Evolutionary conservation across 129 eudicot genomes (phyloP), one percentile per base, ranked within the genome.

Genomic region (Rutidosis leptorrhynchoides): DNA sequence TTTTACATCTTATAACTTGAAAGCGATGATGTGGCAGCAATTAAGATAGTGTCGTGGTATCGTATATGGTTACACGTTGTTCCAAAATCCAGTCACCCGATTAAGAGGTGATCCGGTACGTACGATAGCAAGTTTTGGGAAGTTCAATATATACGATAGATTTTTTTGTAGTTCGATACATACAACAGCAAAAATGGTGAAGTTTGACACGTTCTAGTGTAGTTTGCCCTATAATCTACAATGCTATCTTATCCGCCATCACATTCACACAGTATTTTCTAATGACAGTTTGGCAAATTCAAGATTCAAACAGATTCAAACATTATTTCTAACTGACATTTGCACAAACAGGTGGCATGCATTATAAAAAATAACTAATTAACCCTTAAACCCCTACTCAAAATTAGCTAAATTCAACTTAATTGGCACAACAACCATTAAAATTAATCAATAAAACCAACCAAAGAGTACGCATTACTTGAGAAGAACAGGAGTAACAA

Each of bases 401-500:
- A 29, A 40, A 42, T 17, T 22, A 56, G 42, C 22, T 35, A 56
- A 71, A 12, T 8, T 54, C 20, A 6, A 23, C 43, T 53, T 5
- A 49, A 9, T 4, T 14, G 7, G 26, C 6, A 14, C 4, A 5
- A 72, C 45, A 33, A n/a, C 2, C 24, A 51, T 33, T 33, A 17
- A 58, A n/a, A 21, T 25, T 9, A 62, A 17, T 12, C 25, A 30
- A 10, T 56, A 49, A 62, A 35, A 67, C 16, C 32, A 75, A 72
- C 42, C 21, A 53, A 77, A 27, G 12, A 55, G 33, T 2, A 24
- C n/a, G 42, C 65, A 64, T 73, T 81, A 87, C 98, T 88, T 92
- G 68, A 92, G 46, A 69, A 85, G 80, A 0, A 5, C 37, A 0
- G 98, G 73, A 52, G 96, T 92, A 54, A 85, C 91, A 78, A 88